Evolutionary conservation across 345 rosid species (phyloP).

Genomic region (Lepidium africanum): DNA sequence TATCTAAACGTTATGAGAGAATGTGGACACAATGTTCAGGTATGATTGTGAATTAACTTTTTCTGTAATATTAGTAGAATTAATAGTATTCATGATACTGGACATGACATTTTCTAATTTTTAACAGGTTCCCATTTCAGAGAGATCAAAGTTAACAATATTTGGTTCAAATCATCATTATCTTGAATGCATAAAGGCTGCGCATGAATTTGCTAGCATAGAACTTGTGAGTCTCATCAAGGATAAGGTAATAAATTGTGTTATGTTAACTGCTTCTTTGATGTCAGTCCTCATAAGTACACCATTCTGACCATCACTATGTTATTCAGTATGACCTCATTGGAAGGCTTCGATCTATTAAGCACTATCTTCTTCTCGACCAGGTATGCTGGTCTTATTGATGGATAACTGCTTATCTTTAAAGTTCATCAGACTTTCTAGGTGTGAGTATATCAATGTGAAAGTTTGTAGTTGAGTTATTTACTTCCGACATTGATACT

Average conservation of each 20-base stretch:
- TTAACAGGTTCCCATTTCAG: constrained; percentile 69
- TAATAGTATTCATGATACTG: background rate
- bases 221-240: constrained; percentile 83
- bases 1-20: constrained; percentile 97
- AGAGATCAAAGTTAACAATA: constrained; percentile 69
- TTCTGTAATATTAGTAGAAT: background rate
- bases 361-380: constrained; percentile 97
- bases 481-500: constrained; percentile 7
- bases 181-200: constrained; percentile 88
- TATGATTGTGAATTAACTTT: constrained; percentile 14
- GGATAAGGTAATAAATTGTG: constrained; percentile 51
- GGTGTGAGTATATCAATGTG: background rate
- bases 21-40: constrained; percentile 97
- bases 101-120: background rate
- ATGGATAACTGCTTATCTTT: background rate
- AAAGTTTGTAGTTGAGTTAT: background rate
- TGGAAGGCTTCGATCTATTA: constrained; percentile 85
- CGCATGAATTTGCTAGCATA: constrained; percentile 81
- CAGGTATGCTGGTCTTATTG: constrained; percentile 50
- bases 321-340: constrained; percentile 69
- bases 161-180: constrained; percentile 89
- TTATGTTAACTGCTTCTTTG: constrained; percentile 5
- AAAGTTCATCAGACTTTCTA: constrained; percentile 5
- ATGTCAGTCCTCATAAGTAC: background rate
- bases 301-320: constrained; percentile 16